phyloP scores from a whole-genome alignment of 169 alveolate species.

The Amoebophrya sp. region DNA sequence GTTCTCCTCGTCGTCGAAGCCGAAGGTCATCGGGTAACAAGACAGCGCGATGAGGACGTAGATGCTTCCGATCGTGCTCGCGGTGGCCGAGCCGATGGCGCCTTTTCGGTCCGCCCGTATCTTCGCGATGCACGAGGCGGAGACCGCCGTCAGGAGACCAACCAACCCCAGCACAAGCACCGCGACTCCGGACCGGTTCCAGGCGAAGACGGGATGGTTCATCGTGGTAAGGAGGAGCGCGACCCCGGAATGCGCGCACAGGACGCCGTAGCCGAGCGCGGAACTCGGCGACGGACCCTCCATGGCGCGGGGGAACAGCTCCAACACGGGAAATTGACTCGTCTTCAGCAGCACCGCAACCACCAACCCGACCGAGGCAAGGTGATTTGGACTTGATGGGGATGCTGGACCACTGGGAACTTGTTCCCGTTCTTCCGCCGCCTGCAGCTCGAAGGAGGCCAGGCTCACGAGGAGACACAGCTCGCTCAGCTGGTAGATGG shows the following conservation, averaged over 20 bases:
- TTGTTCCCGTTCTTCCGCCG: background rate
- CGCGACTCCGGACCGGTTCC: background rate
- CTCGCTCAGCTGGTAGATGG: background rate
- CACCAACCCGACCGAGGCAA: background rate
- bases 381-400: too few species aligned
- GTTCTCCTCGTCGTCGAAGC: background rate
- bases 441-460: background rate
- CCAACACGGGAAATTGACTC: background rate
- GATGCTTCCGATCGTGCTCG: background rate
- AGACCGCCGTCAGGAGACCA: background rate
- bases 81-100: background rate
- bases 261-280: background rate
- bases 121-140: background rate
- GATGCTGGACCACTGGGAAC: background rate
- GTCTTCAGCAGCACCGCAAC: background rate
- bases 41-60: background rate
- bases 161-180: background rate
- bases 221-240: background rate
- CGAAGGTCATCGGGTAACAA: background rate
- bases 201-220: background rate
- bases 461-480: background rate
- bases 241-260: background rate
- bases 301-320: background rate
- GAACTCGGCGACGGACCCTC: background rate
- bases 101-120: background rate